Percentiles rank a stretch among this genome's conserved stretches.
phyloP scores from a whole-genome alignment of 106 monocot genomes.

The Triglochin maritima region DNA sequence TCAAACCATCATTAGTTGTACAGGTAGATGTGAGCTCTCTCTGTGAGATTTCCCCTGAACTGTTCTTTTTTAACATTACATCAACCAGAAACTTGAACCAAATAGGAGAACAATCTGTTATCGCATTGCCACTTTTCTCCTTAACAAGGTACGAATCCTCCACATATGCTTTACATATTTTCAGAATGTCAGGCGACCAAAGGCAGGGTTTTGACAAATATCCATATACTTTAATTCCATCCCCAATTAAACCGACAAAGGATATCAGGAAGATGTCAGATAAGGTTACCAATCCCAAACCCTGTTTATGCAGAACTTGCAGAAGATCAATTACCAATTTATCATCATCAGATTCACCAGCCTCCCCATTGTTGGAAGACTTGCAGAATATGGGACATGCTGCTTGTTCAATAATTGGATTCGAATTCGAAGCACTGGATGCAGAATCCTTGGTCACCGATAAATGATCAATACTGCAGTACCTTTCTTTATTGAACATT shows the following conservation, averaged over 20 bases:
- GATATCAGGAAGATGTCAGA: slow-evolving; percentile 69
- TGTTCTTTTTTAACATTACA: slow-evolving; percentile 29
- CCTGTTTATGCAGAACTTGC: not conserved
- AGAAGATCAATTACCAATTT: slow-evolving; percentile 5
- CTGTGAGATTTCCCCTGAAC: not conserved
- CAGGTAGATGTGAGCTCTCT: not conserved
- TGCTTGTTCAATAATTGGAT: not conserved
- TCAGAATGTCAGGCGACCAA: slow-evolving; percentile 21
- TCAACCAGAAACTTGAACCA: slow-evolving; percentile 58
- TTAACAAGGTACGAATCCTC: slow-evolving; percentile 5
- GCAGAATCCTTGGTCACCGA: not conserved
- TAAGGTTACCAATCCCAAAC: slow-evolving; percentile 52
- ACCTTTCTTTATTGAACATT: slow-evolving; percentile 3
- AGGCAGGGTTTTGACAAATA: slow-evolving; percentile 8
- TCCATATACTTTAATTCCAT: slow-evolving; percentile 45
- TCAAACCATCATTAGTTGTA: not conserved
- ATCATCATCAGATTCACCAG: slow-evolving; percentile 3
- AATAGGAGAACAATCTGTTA: slow-evolving; percentile 11
- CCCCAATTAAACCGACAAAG: slow-evolving; percentile 57
- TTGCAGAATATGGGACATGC: slow-evolving; percentile 5
- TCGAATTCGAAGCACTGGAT: not conserved
- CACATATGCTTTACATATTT: slow-evolving; percentile 6
- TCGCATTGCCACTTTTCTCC: slow-evolving; percentile 8
- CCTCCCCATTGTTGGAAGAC: slow-evolving; percentile 6
- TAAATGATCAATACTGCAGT: not conserved